phyloP scores from a whole-genome alignment of 2,329 filamentous ascomycete species.

The Rhinocladiella similis region DNA sequence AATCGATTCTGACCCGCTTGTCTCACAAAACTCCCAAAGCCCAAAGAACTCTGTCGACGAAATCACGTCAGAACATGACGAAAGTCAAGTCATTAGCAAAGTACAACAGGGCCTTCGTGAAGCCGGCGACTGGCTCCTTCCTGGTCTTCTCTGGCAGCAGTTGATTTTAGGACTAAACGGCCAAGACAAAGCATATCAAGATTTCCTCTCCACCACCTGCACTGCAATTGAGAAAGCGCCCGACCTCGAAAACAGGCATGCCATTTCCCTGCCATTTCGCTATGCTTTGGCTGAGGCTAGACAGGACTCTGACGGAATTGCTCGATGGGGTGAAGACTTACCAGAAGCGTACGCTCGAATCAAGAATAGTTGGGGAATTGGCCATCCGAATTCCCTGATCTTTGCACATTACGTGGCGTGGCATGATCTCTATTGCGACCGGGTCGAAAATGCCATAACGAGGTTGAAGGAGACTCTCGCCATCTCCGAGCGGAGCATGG shows the following conservation, averaged over 20 bases:
- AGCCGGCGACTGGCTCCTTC: conserved; percentile 19
- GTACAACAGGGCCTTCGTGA: conserved; percentile 11
- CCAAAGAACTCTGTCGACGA: not conserved
- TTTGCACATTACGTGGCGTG: conserved; percentile 21
- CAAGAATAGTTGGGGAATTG: conserved; percentile 10
- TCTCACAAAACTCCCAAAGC: conserved; percentile 12
- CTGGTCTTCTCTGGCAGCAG: conserved; percentile 16
- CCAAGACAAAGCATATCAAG: conserved; percentile 4
- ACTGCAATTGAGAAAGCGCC: conserved; percentile 6
- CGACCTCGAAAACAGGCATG: conserved; percentile 4
- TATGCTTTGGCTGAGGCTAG: conserved; percentile 17
- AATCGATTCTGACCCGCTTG: conserved; percentile 14
- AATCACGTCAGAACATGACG: conserved; percentile 1
- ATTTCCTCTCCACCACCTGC: conserved; percentile 17
- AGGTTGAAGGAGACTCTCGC: conserved; percentile 12
- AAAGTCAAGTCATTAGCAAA: conserved; percentile 9
- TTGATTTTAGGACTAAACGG: conserved; percentile 14
- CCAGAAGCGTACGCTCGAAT: conserved; percentile 7
- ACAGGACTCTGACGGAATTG: conserved; percentile 2
- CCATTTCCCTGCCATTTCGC: conserved; percentile 11
- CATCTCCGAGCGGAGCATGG: conserved; percentile 21
- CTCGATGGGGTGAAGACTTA: conserved; percentile 7
- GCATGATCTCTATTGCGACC: conserved; percentile 8
- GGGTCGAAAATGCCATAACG: conserved; percentile 6
- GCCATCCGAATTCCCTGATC: conserved; percentile 24